These are phyloP conservation scores for Prunus salicina DNA, from an alignment of 306 rosid genomes.

Conservation along the genomic window DNA sequence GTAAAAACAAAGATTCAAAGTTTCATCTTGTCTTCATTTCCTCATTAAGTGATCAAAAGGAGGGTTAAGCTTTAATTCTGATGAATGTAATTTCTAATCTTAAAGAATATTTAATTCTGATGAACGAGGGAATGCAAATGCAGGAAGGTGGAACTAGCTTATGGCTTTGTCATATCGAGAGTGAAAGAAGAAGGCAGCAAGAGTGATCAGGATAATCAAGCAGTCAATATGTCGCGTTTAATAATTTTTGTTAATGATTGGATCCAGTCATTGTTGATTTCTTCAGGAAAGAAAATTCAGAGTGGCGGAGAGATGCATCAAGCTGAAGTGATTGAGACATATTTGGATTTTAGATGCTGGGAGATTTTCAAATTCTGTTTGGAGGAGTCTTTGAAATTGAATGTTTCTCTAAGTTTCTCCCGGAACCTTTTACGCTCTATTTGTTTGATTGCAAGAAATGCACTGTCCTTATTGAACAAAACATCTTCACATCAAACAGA, in stretches of 20 bases:
- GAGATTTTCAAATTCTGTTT: constrained; percentile 74
- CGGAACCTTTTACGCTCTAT: constrained; percentile 60
- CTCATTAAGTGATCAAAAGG: background rate
- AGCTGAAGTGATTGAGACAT: constrained; percentile 37
- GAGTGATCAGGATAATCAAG: constrained; percentile 40
- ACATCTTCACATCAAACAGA: constrained; percentile 26
- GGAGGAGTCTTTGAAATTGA: constrained; percentile 55
- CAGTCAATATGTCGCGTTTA: constrained; percentile 53
- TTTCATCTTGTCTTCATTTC: background rate
- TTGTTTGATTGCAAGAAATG: constrained; percentile 47
- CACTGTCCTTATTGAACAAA: constrained; percentile 34
- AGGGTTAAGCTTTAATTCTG: background rate
- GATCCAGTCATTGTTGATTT: constrained; percentile 69
- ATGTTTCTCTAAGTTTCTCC: constrained; percentile 51
- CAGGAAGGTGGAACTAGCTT: constrained; percentile 76
- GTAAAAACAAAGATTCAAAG: background rate
- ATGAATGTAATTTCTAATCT: background rate
- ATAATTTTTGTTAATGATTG: constrained; percentile 61
- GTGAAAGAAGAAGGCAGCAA: constrained; percentile 27
- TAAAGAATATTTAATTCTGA: background rate
- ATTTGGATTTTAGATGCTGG: constrained; percentile 80
- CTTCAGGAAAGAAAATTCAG: constrained; percentile 49
- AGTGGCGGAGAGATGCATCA: constrained; percentile 33
- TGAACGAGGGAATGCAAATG: constrained; percentile 32
- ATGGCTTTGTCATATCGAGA: constrained; percentile 50